phyloP scores from a whole-genome alignment of 2,329 filamentous ascomycete genomes.

The Diaporthe capsici region DNA sequence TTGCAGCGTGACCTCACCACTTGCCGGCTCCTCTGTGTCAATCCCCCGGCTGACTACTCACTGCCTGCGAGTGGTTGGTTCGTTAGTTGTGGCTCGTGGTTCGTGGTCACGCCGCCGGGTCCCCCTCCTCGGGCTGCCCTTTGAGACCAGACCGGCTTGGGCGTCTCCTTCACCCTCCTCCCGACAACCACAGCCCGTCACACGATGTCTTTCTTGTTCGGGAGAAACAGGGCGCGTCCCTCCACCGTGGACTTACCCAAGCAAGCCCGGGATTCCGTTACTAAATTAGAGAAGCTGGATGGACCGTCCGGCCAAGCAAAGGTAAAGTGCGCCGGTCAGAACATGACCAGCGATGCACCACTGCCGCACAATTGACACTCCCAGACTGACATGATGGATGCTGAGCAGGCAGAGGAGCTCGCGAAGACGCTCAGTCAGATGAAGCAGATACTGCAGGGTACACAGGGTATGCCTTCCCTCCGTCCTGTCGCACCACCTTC shows the following conservation, averaged over 20 bases:
- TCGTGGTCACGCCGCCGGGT: constrained; percentile 9
- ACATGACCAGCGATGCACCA: not conserved
- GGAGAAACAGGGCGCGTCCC: constrained; percentile 65
- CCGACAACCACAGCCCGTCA: constrained; percentile 28
- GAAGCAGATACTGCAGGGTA: constrained; percentile 94
- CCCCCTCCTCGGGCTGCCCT: constrained; percentile 35
- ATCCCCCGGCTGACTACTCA: constrained; percentile 7
- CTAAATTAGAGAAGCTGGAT: constrained; percentile 59
- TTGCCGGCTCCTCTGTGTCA: not conserved
- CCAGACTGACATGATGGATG: constrained; percentile 23
- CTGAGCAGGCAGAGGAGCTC: constrained; percentile 83
- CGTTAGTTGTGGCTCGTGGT: constrained; percentile 8
- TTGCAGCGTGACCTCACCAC: constrained; percentile 28
- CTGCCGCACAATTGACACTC: constrained; percentile 32
- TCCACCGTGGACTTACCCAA: constrained; percentile 67
- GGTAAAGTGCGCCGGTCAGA: constrained; percentile 42
- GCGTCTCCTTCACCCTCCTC: not conserved
- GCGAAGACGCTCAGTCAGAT: constrained; percentile 88
- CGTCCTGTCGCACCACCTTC: not conserved
- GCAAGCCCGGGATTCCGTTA: constrained; percentile 68
- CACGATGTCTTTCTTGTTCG: constrained; percentile 68
- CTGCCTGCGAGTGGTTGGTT: constrained; percentile 8
- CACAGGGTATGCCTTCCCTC: constrained; percentile 74
- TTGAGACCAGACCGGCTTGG: constrained; percentile 30
- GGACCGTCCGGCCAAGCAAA: constrained; percentile 63